A percentile compares a stretch with the other conserved stretches of the same genome.
phyloP scores from a whole-genome alignment of 495 filamentous ascomycete genomes.

The Neurospora tetraspora region DNA sequence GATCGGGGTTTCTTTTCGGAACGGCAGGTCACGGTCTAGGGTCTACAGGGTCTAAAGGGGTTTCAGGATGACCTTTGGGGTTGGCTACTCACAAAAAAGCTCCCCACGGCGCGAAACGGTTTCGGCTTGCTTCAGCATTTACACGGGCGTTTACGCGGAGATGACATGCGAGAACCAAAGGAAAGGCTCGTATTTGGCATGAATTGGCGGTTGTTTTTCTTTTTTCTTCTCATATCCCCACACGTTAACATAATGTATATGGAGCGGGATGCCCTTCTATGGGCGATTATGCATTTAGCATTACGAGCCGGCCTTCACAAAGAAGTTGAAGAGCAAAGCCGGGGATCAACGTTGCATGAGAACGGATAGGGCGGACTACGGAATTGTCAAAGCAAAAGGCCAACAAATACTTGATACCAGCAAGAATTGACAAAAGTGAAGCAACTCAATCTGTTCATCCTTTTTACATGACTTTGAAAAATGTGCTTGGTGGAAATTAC shows the following conservation, averaged over 20 bases:
- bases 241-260: slow-evolving; percentile 8
- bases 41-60: not conserved
- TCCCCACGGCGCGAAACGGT: slow-evolving; percentile 1
- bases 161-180: not conserved
- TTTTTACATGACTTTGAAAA: not conserved
- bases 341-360: not conserved
- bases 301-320: not conserved
- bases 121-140: slow-evolving; percentile 10
- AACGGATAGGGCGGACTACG: not conserved
- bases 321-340: not conserved
- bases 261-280: slow-evolving; percentile 5
- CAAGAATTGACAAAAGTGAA: not conserved
- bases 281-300: not conserved
- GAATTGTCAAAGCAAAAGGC: not conserved
- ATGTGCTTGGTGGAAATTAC: not conserved
- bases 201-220: not conserved
- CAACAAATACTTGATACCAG: not conserved
- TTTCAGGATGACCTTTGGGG: not conserved
- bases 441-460: not conserved
- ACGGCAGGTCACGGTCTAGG: slow-evolving; percentile 3
- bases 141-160: slow-evolving; percentile 6
- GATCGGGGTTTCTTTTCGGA: not conserved
- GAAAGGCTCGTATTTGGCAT: not conserved
- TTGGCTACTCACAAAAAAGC: not conserved
- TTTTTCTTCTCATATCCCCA: not conserved